These are phyloP conservation scores for Davidsoniella eucalypti DNA, from an alignment of 2,329 filamentous ascomycete genomes.

Conservation along the genomic window DNA sequence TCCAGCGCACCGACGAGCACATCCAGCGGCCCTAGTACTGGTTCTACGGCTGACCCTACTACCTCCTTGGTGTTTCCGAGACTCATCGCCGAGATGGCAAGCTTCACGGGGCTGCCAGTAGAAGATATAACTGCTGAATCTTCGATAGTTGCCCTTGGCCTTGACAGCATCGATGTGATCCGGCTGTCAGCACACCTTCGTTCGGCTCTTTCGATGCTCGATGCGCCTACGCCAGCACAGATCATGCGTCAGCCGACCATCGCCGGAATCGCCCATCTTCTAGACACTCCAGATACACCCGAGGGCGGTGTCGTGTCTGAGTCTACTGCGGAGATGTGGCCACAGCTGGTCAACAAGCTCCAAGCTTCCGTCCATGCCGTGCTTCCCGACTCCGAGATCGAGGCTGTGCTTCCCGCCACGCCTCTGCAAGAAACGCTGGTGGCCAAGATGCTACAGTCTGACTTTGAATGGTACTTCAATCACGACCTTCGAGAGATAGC, in stretches of 20 bases:
- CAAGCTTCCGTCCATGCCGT: neutral
- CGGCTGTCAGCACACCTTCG: slow-evolving; percentile 62
- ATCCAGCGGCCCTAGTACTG: too few relatives aligned
- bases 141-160: slow-evolving; percentile 63
- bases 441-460: slow-evolving; percentile 61
- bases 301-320: slow-evolving; percentile 12
- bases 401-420: slow-evolving; percentile 55
- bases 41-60: too few relatives aligned
- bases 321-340: neutral
- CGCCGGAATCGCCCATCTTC: slow-evolving; percentile 30
- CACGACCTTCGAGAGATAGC: slow-evolving; percentile 56
- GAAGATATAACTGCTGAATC: slow-evolving; percentile 37
- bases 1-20: too few relatives aligned
- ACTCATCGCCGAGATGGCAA: neutral
- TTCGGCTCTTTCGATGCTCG: slow-evolving; percentile 24
- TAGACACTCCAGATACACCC: slow-evolving; percentile 12
- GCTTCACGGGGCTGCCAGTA: slow-evolving; percentile 37
- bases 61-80: too few relatives aligned
- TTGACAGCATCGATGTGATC: slow-evolving; percentile 87
- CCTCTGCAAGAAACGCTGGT: slow-evolving; percentile 79
- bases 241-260: slow-evolving; percentile 62
- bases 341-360: neutral
- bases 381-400: slow-evolving; percentile 24
- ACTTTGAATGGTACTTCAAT: slow-evolving; percentile 68
- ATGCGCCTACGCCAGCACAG: slow-evolving; percentile 53